Conservation (phyloP, 1,284 basidiomycete species). For the Moesziomyces globuligerus region DNA sequence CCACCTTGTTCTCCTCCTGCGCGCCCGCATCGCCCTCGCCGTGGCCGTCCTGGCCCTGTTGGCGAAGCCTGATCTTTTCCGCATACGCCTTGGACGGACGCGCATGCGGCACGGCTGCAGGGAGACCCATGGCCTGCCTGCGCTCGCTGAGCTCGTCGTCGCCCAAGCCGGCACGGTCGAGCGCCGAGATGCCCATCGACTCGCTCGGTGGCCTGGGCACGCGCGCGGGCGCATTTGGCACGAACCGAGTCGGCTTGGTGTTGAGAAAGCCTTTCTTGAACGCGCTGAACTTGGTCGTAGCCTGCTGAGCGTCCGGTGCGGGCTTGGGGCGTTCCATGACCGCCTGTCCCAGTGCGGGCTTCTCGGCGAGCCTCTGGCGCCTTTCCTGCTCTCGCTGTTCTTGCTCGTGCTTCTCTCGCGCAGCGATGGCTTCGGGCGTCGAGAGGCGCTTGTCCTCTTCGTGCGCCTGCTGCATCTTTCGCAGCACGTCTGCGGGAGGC, state of each 20-base stretch:
- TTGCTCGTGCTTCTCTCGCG: conserved; percentile 25
- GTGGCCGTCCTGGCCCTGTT: conserved; percentile 2
- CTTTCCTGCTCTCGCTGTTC: conserved; percentile 23
- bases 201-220: conserved; percentile 31
- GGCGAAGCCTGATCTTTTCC: conserved; percentile 47
- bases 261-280: conserved; percentile 61
- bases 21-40: conserved; percentile 9
- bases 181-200: conserved; percentile 59
- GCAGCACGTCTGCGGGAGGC: conserved; percentile 28
- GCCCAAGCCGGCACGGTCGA: conserved; percentile 51
- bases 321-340: conserved; percentile 29
- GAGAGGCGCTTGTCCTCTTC: conserved; percentile 27
- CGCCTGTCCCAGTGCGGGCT: conserved; percentile 37
- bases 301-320: conserved; percentile 1
- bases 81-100: conserved; percentile 64
- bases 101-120: conserved; percentile 60
- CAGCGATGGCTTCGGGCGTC: conserved; percentile 31
- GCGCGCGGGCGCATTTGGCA: conserved; percentile 12
- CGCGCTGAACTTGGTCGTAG: conserved; percentile 42
- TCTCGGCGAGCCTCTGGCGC: conserved; percentile 15
- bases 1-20: conserved; percentile 1
- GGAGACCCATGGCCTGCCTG: conserved; percentile 49
- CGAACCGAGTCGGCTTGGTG: conserved; percentile 34
- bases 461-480: conserved; percentile 44
- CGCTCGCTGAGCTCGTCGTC: conserved; percentile 47